Base-by-base conservation (phyloP, 116 monocot species). In the Thalassia testudinum region DNA sequence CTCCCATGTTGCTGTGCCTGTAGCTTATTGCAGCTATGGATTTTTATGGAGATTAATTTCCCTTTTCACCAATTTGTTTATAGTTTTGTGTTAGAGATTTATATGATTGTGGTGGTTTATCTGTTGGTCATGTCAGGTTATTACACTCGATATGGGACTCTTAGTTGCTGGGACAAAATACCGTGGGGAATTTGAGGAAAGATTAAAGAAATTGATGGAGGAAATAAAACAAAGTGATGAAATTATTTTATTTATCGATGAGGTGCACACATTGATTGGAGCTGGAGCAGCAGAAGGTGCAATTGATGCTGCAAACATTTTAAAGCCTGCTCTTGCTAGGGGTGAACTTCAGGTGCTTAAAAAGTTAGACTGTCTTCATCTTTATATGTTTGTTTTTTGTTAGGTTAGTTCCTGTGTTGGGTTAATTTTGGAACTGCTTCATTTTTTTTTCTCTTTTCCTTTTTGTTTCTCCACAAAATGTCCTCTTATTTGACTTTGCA, bases 121-220 rank as follows among this genome's bases (percentile, higher is more conserved):
- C 28, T 45, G 45, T 16, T 27, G 15, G 5, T n/a, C 12, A 28
- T 54, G 54, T 20, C 1, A 95, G 95, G 89, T 97, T 19, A 89
- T 97, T 47, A 89, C 89, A 17, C 82, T 97, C 28, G 95, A 97
- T 52, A 97, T 97, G 95, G 95, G 95, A 11, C 78, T 88, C 58
- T 87, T 97, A 61, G 95, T 97, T 76, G 95, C 95, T 28, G 95
- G 95, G 8, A 88, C 95, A 49, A 97, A 97, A 54, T 97, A 89
- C 43, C 88, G 95, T 61, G 95, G 95, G 72, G 95, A 97, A 48
- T 97, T 97, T 72, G 95, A 97, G 57, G 95, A 97, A 56, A 85
- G 95, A 60, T 69, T 97, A 15, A 97, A 97, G 70, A 95, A 95
- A 43, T 59, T 88, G 42, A 89, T 97, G 95, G 95, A 95, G 59